phyloP scores from a whole-genome alignment of 1,284 basidiomycete species.

The Trichosporon sp. region DNA sequence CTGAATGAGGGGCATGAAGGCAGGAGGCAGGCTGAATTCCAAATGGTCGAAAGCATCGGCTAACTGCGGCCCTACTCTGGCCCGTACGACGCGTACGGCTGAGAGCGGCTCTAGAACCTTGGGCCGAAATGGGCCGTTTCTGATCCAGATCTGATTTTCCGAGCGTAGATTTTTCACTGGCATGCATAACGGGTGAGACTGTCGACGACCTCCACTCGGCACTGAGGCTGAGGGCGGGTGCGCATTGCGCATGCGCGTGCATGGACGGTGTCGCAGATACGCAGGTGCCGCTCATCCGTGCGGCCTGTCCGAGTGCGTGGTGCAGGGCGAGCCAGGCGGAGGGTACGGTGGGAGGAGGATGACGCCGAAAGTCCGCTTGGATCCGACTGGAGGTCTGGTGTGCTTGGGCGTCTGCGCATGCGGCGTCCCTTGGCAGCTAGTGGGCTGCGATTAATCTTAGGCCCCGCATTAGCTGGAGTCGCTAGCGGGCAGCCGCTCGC shows the following conservation, averaged over 20 bases:
- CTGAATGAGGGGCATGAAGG: not conserved
- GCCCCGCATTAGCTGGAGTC: not conserved
- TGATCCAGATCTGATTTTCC: not conserved
- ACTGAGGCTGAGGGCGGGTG: not conserved
- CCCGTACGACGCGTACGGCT: not conserved
- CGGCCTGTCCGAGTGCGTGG: not conserved
- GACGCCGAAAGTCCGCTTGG: constrained; percentile 3
- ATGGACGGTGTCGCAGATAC: not conserved
- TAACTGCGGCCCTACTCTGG: not conserved
- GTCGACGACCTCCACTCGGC: too few relatives aligned
- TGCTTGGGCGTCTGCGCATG: not conserved
- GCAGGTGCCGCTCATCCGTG: not conserved
- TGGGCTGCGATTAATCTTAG: constrained; percentile 5
- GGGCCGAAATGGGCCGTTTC: not conserved
- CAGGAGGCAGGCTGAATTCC: not conserved
- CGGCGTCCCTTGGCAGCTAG: not conserved
- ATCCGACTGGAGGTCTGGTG: not conserved
- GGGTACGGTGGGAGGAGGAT: not conserved
- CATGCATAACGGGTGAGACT: not conserved
- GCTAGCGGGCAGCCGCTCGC: not conserved
- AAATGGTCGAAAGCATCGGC: not conserved
- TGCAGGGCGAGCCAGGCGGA: not conserved
- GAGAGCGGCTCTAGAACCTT: too few relatives aligned
- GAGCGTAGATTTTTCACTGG: not conserved
- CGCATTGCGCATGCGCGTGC: not conserved